These are phyloP conservation scores for Coemansia sp. DNA, from an alignment of 192 early-diverging fungal species.

Conservation along the genomic window DNA sequence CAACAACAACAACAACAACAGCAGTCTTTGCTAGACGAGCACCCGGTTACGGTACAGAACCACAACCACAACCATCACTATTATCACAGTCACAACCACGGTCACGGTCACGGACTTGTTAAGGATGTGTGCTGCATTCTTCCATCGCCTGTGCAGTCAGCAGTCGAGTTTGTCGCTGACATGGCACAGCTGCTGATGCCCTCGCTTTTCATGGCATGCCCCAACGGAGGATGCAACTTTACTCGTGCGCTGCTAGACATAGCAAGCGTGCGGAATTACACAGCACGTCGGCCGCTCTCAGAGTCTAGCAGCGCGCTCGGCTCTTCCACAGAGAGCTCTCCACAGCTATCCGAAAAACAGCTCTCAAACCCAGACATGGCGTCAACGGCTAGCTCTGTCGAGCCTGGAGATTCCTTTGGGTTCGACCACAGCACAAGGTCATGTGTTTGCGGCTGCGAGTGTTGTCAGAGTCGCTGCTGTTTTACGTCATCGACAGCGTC, in stretches of 20 bases:
- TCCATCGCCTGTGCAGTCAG: slow-evolving; percentile 25
- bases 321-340: slow-evolving; percentile 1
- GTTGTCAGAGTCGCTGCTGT: slow-evolving; percentile 33
- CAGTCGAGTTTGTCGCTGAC: slow-evolving; percentile 38
- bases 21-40: background rate
- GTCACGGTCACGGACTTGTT: background rate
- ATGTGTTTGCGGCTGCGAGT: slow-evolving; percentile 31
- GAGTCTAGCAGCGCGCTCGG: background rate
- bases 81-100: background rate
- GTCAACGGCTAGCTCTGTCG: slow-evolving; percentile 3
- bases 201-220: slow-evolving; percentile 42
- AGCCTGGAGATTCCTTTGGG: slow-evolving; percentile 46
- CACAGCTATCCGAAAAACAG: slow-evolving; percentile 5
- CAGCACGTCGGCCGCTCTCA: background rate
- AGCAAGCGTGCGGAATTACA: background rate
- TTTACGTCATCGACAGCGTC: slow-evolving; percentile 27
- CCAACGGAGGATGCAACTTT: slow-evolving; percentile 22
- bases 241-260: slow-evolving; percentile 8
- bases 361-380: background rate
- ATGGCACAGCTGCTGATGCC: slow-evolving; percentile 45
- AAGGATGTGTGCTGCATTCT: slow-evolving; percentile 9
- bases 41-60: background rate
- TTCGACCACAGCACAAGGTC: slow-evolving; percentile 8
- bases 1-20: background rate
- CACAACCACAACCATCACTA: background rate